Conservation (phyloP, 805 yeast genomes). For the Kockiozyma suomiensis region DNA sequence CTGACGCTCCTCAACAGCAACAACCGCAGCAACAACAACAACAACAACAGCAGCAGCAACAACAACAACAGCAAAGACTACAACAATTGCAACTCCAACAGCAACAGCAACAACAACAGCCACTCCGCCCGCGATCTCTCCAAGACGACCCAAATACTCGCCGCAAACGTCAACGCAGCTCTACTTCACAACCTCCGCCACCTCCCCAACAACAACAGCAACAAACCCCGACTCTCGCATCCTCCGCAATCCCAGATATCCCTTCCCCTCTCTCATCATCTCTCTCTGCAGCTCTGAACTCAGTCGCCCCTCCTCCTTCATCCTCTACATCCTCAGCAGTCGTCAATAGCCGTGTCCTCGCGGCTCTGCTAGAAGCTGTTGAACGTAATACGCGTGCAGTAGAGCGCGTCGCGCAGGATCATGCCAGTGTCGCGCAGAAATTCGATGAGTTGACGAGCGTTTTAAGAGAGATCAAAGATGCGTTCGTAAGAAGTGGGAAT, state of each 20-base stretch:
- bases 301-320: background rate
- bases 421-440: constrained; percentile 11
- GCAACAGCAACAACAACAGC: constrained; percentile 32
- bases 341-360: constrained; percentile 10
- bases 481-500: constrained; percentile 3
- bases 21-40: constrained; percentile 1
- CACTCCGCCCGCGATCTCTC: constrained; percentile 1
- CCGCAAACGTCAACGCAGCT: constrained; percentile 18
- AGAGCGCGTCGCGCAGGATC: constrained; percentile 12
- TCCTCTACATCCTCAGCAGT: background rate
- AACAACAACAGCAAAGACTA: constrained; percentile 12
- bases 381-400: constrained; percentile 24
- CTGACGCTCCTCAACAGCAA: constrained; percentile 2
- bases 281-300: background rate
- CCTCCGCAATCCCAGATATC: background rate
- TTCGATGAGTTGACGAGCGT: constrained; percentile 14
- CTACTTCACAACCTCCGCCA: constrained; percentile 1
- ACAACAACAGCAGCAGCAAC: constrained; percentile 3
- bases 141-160: constrained; percentile 17
- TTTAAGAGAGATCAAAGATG: constrained; percentile 16
- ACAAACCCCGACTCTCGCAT: constrained; percentile 6
- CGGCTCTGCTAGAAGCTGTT: constrained; percentile 17
- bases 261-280: constrained; percentile 8
- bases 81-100: constrained; percentile 4
- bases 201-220: constrained; percentile 4